Base-by-base conservation (phyloP, 2,329 filamentous ascomycete genomes). In the Elsinoe fawcettii region DNA sequence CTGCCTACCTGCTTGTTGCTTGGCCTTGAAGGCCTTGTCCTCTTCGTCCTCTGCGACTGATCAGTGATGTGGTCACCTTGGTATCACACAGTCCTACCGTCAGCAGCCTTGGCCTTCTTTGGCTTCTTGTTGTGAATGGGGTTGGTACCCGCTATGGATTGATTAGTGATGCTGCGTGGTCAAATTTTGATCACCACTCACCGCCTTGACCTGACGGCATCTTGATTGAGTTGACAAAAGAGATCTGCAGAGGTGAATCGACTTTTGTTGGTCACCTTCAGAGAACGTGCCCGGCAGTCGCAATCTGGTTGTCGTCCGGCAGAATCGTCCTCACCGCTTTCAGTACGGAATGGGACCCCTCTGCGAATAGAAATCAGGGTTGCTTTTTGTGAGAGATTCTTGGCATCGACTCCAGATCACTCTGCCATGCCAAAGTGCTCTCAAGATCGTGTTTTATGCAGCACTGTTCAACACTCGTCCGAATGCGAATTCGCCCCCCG, bases 1-100 rank as follows among this genome's bases (percentile, higher is more conserved):
- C n/a, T 25, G 74, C 85, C 65, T 78, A 95, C 91, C 89, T 59
- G 88, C 88, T 66, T 79, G 83, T 78, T 90, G 86, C 84, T 90
- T 95, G 72, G 87, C 83, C 68, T 84, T 85, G 80, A 80, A 90
- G 5, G 89, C 90, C 70, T 85, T 74, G 63, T 96, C 90, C 44
- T 95, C 90, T 0, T 96, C 90, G 70, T 96, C 91, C 59, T 91
- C 73, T 1, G 49, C 14, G 7, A 30, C 11, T 22, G 5, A 25
- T 46, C n/a, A 46, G 41, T n/a, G 11, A 23, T n/a, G 2, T 16
- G 39, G 2, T 18, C 3, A 12, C 6, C 4, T n/a, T n/a, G 11
- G 16, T 51, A 11, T 20, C 12, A 39, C 27, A 23, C 22, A 54
- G 16, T 37, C 4, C 4, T 37, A 37, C 14, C 34, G 14, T 96